Evolutionary conservation across 768 basidiomycete species (phyloP).

Genomic region (Psilocybe cubensis): DNA sequence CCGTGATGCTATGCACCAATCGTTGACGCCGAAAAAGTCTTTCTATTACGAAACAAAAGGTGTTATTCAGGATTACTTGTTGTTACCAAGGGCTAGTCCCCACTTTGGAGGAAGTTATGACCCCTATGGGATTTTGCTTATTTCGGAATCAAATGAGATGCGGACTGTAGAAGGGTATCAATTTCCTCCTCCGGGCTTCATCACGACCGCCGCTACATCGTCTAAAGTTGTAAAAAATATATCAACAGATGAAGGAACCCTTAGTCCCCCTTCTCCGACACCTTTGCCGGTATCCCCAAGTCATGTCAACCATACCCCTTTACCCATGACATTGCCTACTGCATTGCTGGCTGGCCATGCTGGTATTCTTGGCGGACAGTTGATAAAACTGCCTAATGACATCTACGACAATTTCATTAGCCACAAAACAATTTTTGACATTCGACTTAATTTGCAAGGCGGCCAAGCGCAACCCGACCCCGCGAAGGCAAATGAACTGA

Average conservation of each 20-base stretch:
- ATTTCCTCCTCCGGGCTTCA: slow-evolving; percentile 69
- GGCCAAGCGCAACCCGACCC: slow-evolving; percentile 64
- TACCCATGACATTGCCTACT: slow-evolving; percentile 17
- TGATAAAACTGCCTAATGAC: slow-evolving; percentile 52
- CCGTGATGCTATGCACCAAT: slow-evolving; percentile 66
- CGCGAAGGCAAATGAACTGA: slow-evolving; percentile 49
- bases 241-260: slow-evolving; percentile 3
- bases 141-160: slow-evolving; percentile 49
- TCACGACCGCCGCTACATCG: slow-evolving; percentile 14
- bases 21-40: slow-evolving; percentile 49
- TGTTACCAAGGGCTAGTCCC: slow-evolving; percentile 71
- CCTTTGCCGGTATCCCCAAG: slow-evolving; percentile 18
- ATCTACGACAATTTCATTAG: slow-evolving; percentile 45
- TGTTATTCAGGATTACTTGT: slow-evolving; percentile 76
- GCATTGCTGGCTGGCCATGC: slow-evolving; percentile 19
- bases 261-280: slow-evolving; percentile 13
- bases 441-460: slow-evolving; percentile 45
- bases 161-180: slow-evolving; percentile 64
- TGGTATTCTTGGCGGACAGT: slow-evolving; percentile 43
- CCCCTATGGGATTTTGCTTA: slow-evolving; percentile 67
- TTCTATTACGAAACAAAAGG: slow-evolving; percentile 63
- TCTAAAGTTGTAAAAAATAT: background rate
- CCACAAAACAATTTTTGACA: slow-evolving; percentile 20
- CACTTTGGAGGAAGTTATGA: slow-evolving; percentile 72
- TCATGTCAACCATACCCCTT: slow-evolving; percentile 9